Base-by-base conservation (phyloP, 352 stramenopile genomes). In the Phytophthora sojae region DNA sequence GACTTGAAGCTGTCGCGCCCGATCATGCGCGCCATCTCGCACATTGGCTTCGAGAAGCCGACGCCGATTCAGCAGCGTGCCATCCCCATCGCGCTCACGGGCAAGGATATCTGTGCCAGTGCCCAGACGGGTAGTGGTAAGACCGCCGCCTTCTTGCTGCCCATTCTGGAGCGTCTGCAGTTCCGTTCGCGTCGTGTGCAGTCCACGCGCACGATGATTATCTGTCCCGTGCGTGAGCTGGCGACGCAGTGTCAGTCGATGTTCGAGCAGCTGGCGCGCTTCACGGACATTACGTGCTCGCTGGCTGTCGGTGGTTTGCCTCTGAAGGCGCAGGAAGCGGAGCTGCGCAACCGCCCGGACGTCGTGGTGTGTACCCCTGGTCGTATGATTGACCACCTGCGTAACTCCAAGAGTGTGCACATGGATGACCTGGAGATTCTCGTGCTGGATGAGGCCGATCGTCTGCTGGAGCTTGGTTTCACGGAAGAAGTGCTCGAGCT, bases 391-490 rank as follows among this genome's bases (percentile, higher is more conserved):
- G 98, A 99, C 79, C 97, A 99, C 75, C 73, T 99, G 57, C 95
- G 93, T 64, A 99, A 99, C 82, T 98, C 95, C 1, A 89, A 92
- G 73, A 97, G 90, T 64, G 96, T 99, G 39, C 91, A 99, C 71
- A 90, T 99, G 78, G 97, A 99, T 74, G 97, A 99, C 71, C 78
- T 99, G 9, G 97, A 99, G 76, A 99, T 99, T 57, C 76, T 99
- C 25, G 96, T 99, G 39, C 76, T 97, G 52, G 91, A 97, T 62
- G 91, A 97, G 85, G 90, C 90, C 19, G 98, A 99, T 86, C 91
- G 97, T 1, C 76, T 99, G 44, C 81, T 99, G 23, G 98, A 99
- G 71, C 83, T 99, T 45, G 98, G 98, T 32, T 99, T 99, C 82
- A 96, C 97, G 21, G 97, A 99, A 49, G 97, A 99, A 86, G 95